Evolutionary conservation across 768 basidiomycete genomes (phyloP).

Genomic region (Strobilomyces echinocephalus): DNA sequence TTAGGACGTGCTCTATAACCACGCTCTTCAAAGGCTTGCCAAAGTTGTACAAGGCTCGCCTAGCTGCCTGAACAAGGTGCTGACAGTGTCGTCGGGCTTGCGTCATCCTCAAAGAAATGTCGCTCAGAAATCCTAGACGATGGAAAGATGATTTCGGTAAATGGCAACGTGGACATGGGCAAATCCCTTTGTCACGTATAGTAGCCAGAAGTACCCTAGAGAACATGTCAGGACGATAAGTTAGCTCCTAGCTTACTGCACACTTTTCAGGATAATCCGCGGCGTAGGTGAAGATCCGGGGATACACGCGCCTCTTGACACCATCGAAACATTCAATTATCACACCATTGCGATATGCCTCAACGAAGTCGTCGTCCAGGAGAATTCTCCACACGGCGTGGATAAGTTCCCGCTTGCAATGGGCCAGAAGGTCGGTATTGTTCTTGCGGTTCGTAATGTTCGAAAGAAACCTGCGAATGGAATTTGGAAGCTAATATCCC

Average conservation of each 20-base stretch:
- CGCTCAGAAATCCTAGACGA: no score
- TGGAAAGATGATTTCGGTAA: not conserved
- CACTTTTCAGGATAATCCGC: not conserved
- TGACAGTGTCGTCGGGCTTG: no score
- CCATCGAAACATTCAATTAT: not conserved
- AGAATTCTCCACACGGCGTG: constrained; percentile 5
- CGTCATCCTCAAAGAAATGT: no score
- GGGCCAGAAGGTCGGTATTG: not conserved
- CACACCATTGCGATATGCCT: not conserved
- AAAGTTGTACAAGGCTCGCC: no score
- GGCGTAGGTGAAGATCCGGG: not conserved
- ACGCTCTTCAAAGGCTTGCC: no score
- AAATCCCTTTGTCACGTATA: not conserved
- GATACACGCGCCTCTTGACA: not conserved
- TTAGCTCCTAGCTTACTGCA: not conserved
- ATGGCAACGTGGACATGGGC: not conserved
- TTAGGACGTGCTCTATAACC: no score
- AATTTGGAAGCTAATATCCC: not conserved
- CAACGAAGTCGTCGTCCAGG: not conserved
- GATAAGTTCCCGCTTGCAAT: constrained; percentile 7
- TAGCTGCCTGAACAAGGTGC: no score
- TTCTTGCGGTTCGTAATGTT: not conserved
- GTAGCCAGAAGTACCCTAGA: not conserved
- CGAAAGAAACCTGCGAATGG: not conserved
- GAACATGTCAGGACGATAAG: no score